These are phyloP conservation scores for Volvox africanus DNA, from an alignment of 139 green algal species.

Conservation along the genomic window DNA sequence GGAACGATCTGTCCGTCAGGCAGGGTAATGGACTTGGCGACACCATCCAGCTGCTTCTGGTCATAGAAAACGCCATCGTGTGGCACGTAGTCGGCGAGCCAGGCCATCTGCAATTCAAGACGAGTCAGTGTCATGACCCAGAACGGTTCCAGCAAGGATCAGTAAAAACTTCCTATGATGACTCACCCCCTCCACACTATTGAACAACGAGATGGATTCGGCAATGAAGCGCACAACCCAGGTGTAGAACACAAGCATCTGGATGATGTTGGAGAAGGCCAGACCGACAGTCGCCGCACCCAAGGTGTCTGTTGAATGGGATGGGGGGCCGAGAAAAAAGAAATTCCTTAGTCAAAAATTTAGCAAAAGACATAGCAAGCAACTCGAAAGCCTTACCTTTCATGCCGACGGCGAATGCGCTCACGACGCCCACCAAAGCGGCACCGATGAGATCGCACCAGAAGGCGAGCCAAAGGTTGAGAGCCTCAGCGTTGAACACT, in stretches of 20 bases:
- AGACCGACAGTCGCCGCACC: slow-evolving; percentile 69
- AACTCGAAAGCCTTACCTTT: slow-evolving; percentile 9
- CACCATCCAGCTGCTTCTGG: slow-evolving; percentile 23
- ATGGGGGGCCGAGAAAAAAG: not conserved
- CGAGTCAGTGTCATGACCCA: too few relatives aligned
- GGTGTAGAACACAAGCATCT: slow-evolving; percentile 72
- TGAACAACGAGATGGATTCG: slow-evolving; percentile 63
- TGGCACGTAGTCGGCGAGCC: slow-evolving; percentile 64
- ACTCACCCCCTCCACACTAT: slow-evolving; percentile 60
- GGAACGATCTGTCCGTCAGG: slow-evolving; percentile 38
- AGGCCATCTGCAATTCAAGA: slow-evolving; percentile 46
- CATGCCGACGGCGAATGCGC: slow-evolving; percentile 67
- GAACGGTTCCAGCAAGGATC: too few relatives aligned
- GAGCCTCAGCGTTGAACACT: slow-evolving; percentile 69
- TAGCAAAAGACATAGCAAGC: not conserved
- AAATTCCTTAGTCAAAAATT: not conserved
- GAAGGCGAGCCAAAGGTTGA: slow-evolving; percentile 78
- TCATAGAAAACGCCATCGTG: slow-evolving; percentile 57
- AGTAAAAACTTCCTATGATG: too few relatives aligned
- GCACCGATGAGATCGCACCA: slow-evolving; percentile 78
- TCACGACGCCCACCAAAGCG: slow-evolving; percentile 68
- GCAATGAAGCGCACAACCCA: slow-evolving; percentile 66
- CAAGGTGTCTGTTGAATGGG: slow-evolving; percentile 42
- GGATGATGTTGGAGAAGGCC: slow-evolving; percentile 77
- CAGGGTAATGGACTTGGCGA: slow-evolving; percentile 5